phyloP scores from a whole-genome alignment of 1,284 basidiomycete genomes.

The Wallemia mellicola region DNA sequence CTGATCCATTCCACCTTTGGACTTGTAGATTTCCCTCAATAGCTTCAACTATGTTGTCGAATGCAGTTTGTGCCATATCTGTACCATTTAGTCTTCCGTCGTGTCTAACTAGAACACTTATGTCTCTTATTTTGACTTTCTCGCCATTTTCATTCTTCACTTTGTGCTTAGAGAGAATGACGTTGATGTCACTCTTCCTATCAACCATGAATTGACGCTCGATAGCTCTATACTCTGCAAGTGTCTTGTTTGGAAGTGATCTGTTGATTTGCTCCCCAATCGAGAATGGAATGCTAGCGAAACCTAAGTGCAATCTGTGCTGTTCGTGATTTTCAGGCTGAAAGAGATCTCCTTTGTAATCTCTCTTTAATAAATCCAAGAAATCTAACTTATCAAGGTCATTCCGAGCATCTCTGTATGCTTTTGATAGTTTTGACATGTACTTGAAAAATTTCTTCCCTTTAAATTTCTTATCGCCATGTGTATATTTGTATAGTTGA shows the following conservation, averaged over 20 bases:
- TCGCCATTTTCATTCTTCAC: neutral
- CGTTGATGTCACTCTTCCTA: neutral
- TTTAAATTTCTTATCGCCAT: neutral
- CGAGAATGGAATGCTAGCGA: neutral
- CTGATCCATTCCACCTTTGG: neutral
- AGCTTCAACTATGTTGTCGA: neutral
- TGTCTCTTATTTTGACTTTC: neutral
- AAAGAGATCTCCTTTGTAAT: neutral
- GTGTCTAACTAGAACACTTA: neutral
- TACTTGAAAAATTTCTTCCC: neutral
- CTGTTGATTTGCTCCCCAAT: neutral
- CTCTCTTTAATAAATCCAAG: neutral
- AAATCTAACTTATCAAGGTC: neutral
- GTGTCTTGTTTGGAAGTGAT: neutral
- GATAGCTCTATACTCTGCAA: neutral
- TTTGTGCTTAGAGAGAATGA: neutral
- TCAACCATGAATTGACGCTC: neutral
- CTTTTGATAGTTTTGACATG: neutral
- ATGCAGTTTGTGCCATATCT: neutral
- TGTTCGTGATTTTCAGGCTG: neutral
- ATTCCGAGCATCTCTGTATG: neutral
- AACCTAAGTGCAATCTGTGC: neutral
- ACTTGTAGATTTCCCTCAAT: neutral
- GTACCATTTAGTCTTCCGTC: neutral
- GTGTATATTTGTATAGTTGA: neutral